Conservation (phyloP, 2,329 filamentous ascomycete genomes). For the Exophiala aquamarina region DNA sequence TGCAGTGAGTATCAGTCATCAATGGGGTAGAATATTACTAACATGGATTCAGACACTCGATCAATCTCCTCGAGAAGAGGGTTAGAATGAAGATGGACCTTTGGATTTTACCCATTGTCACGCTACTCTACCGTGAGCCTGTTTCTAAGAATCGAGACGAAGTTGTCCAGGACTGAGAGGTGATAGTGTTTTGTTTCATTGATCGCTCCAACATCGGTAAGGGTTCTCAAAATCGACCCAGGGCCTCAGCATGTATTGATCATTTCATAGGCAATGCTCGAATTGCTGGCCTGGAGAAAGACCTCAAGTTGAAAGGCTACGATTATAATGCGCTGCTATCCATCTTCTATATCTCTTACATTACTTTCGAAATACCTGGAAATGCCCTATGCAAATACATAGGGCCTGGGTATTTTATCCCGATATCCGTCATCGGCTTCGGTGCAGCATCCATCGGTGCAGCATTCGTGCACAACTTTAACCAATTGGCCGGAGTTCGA, state of each 20-base stretch:
- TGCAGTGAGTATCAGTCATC: too few species aligned
- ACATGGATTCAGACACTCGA: too few species aligned
- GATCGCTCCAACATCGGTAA: conserved; percentile 68
- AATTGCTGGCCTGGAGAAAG: conserved; percentile 63
- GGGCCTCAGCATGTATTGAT: conserved; percentile 51
- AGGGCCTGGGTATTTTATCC: conserved; percentile 71
- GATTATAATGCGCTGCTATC: conserved; percentile 70
- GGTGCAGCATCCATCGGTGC: conserved; percentile 64
- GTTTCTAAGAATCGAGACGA: too few species aligned
- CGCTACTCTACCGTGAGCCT: conserved; percentile 55
- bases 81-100: conserved; percentile 66
- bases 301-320: conserved; percentile 59
- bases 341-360: conserved; percentile 71
- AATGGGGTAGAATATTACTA: too few species aligned
- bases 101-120: conserved; percentile 64
- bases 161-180: too few species aligned
- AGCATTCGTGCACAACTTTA: conserved; percentile 61
- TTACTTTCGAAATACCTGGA: conserved; percentile 68
- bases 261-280: conserved; percentile 62
- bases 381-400: conserved; percentile 71
- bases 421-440: conserved; percentile 61
- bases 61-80: conserved; percentile 44
- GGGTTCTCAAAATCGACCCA: neutral
- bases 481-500: conserved; percentile 58
- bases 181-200: conserved; percentile 66